These are phyloP conservation scores for Ascomycota sp. DNA, from an alignment of 2,329 filamentous ascomycete genomes.

Conservation along the genomic window DNA sequence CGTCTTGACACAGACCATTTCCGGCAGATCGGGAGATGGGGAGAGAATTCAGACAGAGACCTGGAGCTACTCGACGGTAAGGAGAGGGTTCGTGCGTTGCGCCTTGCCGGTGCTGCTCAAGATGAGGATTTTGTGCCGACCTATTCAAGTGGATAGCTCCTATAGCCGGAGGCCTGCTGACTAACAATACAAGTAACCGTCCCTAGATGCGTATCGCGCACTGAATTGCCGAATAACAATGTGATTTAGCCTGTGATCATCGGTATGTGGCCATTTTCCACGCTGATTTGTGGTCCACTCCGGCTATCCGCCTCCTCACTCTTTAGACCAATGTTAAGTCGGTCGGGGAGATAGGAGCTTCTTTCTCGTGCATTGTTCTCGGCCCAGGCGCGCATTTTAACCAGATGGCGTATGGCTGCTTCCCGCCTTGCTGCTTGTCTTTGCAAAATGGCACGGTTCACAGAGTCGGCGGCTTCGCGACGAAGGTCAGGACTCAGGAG, in stretches of 20 bases:
- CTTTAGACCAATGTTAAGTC: slow-evolving; percentile 16
- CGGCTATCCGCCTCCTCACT: slow-evolving; percentile 14
- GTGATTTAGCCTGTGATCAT: slow-evolving; percentile 28
- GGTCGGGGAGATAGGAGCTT: slow-evolving; percentile 11
- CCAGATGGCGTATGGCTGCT: slow-evolving; percentile 61
- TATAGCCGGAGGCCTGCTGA: too few relatives aligned
- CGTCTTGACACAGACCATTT: too few relatives aligned
- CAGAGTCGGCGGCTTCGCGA: slow-evolving; percentile 62
- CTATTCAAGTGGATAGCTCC: too few relatives aligned
- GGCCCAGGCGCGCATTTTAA: slow-evolving; percentile 70
- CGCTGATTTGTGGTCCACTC: slow-evolving; percentile 5
- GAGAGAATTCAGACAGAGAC: too few relatives aligned
- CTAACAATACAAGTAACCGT: too few relatives aligned
- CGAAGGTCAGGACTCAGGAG: slow-evolving; percentile 65
- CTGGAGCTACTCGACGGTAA: too few relatives aligned
- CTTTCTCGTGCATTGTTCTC: slow-evolving; percentile 37
- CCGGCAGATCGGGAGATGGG: too few relatives aligned
- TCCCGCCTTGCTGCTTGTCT: slow-evolving; percentile 55
- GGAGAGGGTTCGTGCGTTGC: too few relatives aligned
- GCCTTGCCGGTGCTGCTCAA: too few relatives aligned
- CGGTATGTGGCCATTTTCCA: slow-evolving; percentile 24
- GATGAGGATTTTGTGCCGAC: too few relatives aligned
- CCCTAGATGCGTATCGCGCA: too few relatives aligned
- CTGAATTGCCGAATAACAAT: too few relatives aligned
- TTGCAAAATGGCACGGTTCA: slow-evolving; percentile 73